Evolutionary conservation across 2,329 filamentous ascomycete species (phyloP), one percentile per base, ranked within the genome.

Genomic region (Cordyceps fumosorosea): DNA sequence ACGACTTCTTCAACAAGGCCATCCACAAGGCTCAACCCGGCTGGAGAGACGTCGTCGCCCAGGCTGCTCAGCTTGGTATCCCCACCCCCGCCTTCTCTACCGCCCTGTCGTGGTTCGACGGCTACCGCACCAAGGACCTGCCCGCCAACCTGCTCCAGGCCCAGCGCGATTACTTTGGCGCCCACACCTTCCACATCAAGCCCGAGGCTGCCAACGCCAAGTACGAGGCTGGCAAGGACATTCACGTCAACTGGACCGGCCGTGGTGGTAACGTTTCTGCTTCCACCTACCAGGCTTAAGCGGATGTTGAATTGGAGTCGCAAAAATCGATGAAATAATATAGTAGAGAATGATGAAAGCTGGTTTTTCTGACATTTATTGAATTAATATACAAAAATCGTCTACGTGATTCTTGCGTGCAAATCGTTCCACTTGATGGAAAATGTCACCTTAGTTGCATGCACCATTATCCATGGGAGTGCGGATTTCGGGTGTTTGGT

Each of bases 211-310:
- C 89, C 70, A 89, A 73, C 77, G 86, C 82, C 63, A 92, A 91
- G 80, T 96, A 96, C 83, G 89, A 88, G 68, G 86, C 83, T 70
- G 91, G 88, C 77, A 81, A 92, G 81, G 87, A 98, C 78, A 95
- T 93, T 75, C 95, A 99, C 86, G 92, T 98, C 78, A 99, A 99
- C 90, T 99, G 95, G 95, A 99, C 95, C 70, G 95, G 95, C 72
- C 90, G 95, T 77, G 95, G 95, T 75, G 95, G 95, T 74, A 95
- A 98, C 76, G 90, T 99, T 68, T 96, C 92, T 70, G 95, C 95
- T 72, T 96, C 93, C 58, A 98, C 93, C 70, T 99, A 99, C 85
- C 90, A 92, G 81, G 95, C 91, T 83, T 98, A 96, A 84, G 62
- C 2, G 29, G 44, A 22, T 63, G 14, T 51, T 7, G 37, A 26